Evolutionary conservation across 139 green algal species (phyloP), one percentile per base, ranked within the genome.

Genomic region (Chlamydomonas sp.): DNA sequence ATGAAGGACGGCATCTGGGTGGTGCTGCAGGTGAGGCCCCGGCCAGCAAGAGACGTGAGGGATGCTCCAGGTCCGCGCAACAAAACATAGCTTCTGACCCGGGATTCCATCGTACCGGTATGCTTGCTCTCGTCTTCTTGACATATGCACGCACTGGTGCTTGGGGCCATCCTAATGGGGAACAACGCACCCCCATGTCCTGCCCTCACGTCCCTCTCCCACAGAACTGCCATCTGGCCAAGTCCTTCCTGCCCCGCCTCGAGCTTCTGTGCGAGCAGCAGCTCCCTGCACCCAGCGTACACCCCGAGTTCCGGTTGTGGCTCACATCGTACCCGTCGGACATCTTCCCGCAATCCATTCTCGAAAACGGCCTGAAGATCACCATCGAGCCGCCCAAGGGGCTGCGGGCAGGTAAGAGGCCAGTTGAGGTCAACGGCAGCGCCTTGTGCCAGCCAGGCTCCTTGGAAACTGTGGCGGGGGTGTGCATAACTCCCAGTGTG

Each of bases 201-300:
- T 49, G 31, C 77, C 78, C 71, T 95, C 31, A 49, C 31, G 31
- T 49, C 31, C 31, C 31, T n/a, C 93, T 80, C 85, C 88, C 95
- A 18, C 92, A 96, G 94, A 97, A 97, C 87, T 97, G 95, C 88
- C 95, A 97, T 86, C 91, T 97, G 74, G 93, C 93, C n/a, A 94
- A 93, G 83, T 91, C 82, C 31, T 97, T 94, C 85, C 85, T 97
- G 82, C 91, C 94, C 4, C 91, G 90, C 7, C 94, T 97, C 3
- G 84, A 90, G 69, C 60, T 94, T 3, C 83, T 94, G 10, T 90
- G 85, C 63, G 89, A 92, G 77, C 85, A 91, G 84, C 79, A 77
- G 31, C 87, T 93, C 4, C 67, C 66, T 58, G 69, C 58, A 1
- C 59, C 58, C 68, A 78, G 85, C 79, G 77, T 84, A 5, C 17